Percentiles rank a stretch among this genome's conserved stretches.
Evolutionary conservation across 2,329 filamentous ascomycete genomes (phyloP).

Genomic region (Teratosphaeria zuluensis): DNA sequence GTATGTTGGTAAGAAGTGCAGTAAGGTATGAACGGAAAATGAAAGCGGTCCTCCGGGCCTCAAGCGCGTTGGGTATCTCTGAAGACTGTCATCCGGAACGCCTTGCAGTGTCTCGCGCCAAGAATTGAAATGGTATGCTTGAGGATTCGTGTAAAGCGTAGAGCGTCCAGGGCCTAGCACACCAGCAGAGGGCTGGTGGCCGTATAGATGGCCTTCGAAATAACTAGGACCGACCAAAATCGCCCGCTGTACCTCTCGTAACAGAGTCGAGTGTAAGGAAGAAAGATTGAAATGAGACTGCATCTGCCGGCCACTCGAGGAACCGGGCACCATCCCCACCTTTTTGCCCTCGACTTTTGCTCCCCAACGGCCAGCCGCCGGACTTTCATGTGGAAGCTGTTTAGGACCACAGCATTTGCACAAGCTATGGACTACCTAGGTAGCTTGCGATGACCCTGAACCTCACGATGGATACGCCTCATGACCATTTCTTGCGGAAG

Average conservation of each 20-base stretch:
- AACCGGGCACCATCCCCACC: background rate
- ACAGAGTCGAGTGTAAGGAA: background rate
- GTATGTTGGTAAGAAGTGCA: background rate
- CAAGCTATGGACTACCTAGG: background rate
- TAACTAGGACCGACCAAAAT: slow-evolving; percentile 4
- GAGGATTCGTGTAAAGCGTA: slow-evolving; percentile 6
- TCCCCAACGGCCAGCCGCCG: background rate
- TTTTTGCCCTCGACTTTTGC: background rate
- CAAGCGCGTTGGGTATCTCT: slow-evolving; percentile 11
- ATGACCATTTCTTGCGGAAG: too few species aligned
- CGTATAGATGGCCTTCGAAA: slow-evolving; percentile 11
- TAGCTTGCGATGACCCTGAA: background rate
- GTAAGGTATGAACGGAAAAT: slow-evolving; percentile 5
- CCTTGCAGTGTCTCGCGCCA: slow-evolving; percentile 6
- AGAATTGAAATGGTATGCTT: background rate
- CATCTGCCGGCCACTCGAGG: background rate
- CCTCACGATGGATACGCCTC: background rate
- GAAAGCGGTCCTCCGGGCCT: slow-evolving; percentile 2
- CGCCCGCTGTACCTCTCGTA: background rate
- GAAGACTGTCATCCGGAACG: slow-evolving; percentile 12
- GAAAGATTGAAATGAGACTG: background rate
- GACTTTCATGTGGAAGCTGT: background rate
- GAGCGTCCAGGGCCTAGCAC: slow-evolving; percentile 19
- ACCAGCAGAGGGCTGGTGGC: slow-evolving; percentile 26
- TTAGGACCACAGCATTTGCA: background rate